A percentile compares a stretch with the other conserved stretches of the same genome.
Conservation (phyloP, 2,329 filamentous ascomycete genomes). For the Pseudogymnoascus sp. region DNA sequence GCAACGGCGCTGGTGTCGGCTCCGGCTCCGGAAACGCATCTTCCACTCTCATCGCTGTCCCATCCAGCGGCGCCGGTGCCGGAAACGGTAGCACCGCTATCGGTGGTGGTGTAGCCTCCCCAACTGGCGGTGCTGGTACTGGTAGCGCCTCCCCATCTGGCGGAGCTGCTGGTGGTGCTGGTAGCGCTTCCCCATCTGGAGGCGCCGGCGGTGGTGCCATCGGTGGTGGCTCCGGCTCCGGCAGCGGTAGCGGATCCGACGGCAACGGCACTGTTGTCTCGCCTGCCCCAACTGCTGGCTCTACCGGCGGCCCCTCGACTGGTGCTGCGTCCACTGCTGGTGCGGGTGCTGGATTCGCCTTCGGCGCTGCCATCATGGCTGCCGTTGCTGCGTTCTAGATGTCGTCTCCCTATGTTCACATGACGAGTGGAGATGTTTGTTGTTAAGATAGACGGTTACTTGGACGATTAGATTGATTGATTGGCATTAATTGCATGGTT, state of each 20-base stretch:
- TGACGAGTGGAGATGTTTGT: neutral
- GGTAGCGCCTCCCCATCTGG: neutral
- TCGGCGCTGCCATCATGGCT: constrained; percentile 7
- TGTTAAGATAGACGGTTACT: neutral
- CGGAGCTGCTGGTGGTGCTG: neutral
- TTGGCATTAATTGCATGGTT: neutral
- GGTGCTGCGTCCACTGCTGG: neutral
- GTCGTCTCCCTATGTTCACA: neutral
- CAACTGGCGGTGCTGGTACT: neutral
- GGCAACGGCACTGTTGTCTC: constrained; percentile 6
- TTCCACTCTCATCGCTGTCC: neutral
- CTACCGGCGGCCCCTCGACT: neutral
- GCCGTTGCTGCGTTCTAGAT: neutral
- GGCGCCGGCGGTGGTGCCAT: neutral
- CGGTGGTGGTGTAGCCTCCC: neutral
- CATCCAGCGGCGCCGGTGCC: neutral
- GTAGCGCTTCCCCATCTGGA: neutral
- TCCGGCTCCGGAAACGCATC: neutral
- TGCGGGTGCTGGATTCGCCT: neutral
- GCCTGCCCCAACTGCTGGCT: neutral
- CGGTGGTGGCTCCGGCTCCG: neutral
- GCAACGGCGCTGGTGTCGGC: neutral
- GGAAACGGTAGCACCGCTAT: neutral
- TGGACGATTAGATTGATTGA: neutral
- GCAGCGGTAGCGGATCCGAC: neutral